Evolutionary conservation across 2,329 filamentous ascomycete genomes (phyloP).

Genomic region (Coniochaeta sp.): DNA sequence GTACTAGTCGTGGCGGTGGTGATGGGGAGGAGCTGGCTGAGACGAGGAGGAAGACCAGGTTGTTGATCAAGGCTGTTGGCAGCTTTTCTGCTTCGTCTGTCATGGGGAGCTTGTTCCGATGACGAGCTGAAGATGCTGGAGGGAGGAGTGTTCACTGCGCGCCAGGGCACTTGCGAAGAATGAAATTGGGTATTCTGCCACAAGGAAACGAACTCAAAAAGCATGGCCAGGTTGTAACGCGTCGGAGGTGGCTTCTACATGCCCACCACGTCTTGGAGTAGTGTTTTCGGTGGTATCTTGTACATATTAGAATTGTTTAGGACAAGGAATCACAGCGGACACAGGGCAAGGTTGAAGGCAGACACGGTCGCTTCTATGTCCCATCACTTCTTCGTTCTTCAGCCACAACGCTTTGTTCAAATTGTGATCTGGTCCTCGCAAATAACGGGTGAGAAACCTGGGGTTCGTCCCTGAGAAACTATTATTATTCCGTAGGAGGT

Average conservation of each 20-base stretch:
- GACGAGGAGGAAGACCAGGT: constrained; percentile 8
- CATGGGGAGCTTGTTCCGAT: background rate
- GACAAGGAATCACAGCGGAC: background rate
- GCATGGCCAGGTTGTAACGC: background rate
- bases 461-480: background rate
- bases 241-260: background rate
- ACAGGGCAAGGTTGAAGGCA: background rate
- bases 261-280: background rate
- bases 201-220: background rate
- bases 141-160: too few relatives aligned
- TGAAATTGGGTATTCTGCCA: background rate
- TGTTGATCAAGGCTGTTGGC: background rate
- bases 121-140: too few relatives aligned
- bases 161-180: background rate
- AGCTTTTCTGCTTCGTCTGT: background rate
- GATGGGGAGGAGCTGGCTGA: constrained; percentile 14
- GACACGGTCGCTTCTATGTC: background rate
- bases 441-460: background rate
- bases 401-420: background rate
- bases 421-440: too few relatives aligned
- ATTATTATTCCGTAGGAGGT: background rate
- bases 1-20: background rate
- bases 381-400: too few relatives aligned
- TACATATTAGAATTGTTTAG: background rate
- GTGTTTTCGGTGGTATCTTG: background rate